Evolutionary conservation across 495 filamentous ascomycete genomes (phyloP), one percentile per base, ranked within the genome.

Genomic region (Aspergillus hancockii): DNA sequence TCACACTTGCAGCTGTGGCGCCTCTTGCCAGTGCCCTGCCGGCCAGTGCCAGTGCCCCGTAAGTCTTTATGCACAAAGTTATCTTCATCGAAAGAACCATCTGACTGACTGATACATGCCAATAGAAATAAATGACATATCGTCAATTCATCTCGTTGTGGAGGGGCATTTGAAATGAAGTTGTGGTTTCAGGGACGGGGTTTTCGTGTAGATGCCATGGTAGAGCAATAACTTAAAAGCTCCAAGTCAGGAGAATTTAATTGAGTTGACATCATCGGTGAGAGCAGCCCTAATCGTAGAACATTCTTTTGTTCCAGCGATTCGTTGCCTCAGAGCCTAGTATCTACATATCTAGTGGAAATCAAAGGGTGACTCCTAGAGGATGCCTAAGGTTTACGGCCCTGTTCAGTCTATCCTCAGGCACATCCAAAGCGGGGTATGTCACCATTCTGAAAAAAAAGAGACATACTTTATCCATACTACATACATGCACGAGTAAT

Each of bases 11-110:
- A 71, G 67, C 69, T 77, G 75, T 67, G 76, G 76, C 63, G 53
- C 67, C 63, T 77, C 76, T 63, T 79, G 74, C 75, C 71, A 73
- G 67, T 79, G 75, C 73, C 72, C 76, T 68, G 68, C 75, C 65
- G 76, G 74, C 67, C 58, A 60, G 30, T 78, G 74, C 76, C 64
- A 78, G 59, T 78, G 75, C 75, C 75, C 75, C 40, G 75, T 78
- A 73, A 47, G 69, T 70, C 56, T 28, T 18, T 22, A n/a, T 52
- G 16, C 47, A 41, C 47, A 45, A 28, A 31, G 13, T 49, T 21
- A 32, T 41, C 12, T 18, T 7, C 7, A 16, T 16, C 3, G 2
- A 6, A 18, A 41, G 13, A n/a, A 14, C 16, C 13, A 49, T 32
- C 52, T 38, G 55, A 21, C 49, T 47, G 38, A 46, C 38, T 23